phyloP scores from a whole-genome alignment of 805 yeast genomes.

The Wickerhamomyces xylosicus region DNA sequence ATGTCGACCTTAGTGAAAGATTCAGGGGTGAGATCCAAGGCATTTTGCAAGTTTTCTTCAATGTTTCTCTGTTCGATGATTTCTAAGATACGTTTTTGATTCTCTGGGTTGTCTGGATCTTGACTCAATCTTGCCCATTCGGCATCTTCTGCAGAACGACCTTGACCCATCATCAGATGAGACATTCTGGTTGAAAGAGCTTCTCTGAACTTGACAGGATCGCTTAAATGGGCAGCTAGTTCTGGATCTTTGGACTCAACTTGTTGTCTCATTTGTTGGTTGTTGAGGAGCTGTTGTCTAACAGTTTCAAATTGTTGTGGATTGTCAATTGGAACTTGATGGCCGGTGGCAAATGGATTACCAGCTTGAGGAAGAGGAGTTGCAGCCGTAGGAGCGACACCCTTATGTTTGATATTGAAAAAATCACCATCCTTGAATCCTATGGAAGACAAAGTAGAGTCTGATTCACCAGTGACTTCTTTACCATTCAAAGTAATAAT shows the following conservation, averaged over 20 bases:
- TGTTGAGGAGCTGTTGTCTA: slow-evolving; percentile 36
- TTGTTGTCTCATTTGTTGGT: slow-evolving; percentile 29
- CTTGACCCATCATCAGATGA: slow-evolving; percentile 19
- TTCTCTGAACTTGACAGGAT: slow-evolving; percentile 38
- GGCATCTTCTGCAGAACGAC: slow-evolving; percentile 1
- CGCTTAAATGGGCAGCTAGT: slow-evolving; percentile 32
- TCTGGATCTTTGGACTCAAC: slow-evolving; percentile 33
- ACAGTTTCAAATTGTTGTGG: slow-evolving; percentile 30
- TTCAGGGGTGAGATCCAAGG: slow-evolving; percentile 86
- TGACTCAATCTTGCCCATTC: slow-evolving; percentile 41
- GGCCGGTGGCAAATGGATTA: neutral
- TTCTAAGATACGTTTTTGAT: slow-evolving; percentile 55
- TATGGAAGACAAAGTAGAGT: slow-evolving; percentile 33
- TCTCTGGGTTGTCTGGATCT: slow-evolving; percentile 64
- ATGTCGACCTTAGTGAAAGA: slow-evolving; percentile 73
- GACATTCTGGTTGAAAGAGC: slow-evolving; percentile 7
- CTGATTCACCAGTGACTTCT: slow-evolving; percentile 20
- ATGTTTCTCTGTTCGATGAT: slow-evolving; percentile 60
- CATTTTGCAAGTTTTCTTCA: slow-evolving; percentile 69
- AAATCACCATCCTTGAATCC: slow-evolving; percentile 51
- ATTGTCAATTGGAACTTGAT: neutral
- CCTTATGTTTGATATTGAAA: slow-evolving; percentile 15
- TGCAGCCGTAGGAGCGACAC: neutral
- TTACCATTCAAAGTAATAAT: slow-evolving; percentile 38
- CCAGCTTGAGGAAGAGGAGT: neutral